These are phyloP conservation scores for Trichoderma virens DNA, from an alignment of 495 filamentous ascomycete genomes.

Conservation along the genomic window DNA sequence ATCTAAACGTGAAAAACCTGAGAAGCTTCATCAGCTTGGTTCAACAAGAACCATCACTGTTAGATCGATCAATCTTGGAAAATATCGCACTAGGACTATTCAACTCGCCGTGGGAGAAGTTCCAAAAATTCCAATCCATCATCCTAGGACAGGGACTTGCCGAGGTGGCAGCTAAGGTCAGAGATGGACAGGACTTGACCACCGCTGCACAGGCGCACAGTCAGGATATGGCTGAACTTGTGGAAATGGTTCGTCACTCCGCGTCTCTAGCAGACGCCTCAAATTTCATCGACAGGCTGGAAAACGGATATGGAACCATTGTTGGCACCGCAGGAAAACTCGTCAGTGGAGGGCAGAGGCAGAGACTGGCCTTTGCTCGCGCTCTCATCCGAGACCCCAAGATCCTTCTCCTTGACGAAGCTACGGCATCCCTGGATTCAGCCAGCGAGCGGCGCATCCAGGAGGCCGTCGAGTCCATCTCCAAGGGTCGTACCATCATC, in stretches of 20 bases:
- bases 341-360: conserved; percentile 51
- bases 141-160: conserved; percentile 15
- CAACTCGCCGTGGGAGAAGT: conserved; percentile 44
- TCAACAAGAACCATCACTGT: conserved; percentile 58
- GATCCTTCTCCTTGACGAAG: conserved; percentile 49
- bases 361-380: conserved; percentile 53
- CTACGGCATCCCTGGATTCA: conserved; percentile 47
- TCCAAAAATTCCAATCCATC: conserved; percentile 22
- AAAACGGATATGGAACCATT: conserved; percentile 37
- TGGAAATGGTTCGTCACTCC: conserved; percentile 24
- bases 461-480: conserved; percentile 38
- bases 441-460: conserved; percentile 47
- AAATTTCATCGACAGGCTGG: conserved; percentile 27
- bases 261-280: conserved; percentile 32
- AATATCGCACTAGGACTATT: conserved; percentile 62
- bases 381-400: conserved; percentile 40
- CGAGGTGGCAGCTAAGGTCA: conserved; percentile 15
- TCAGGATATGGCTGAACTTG: conserved; percentile 24
- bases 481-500: conserved; percentile 55
- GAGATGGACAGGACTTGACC: conserved; percentile 8
- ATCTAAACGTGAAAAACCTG: conserved; percentile 50
- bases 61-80: conserved; percentile 58
- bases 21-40: conserved; percentile 54
- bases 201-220: conserved; percentile 19
- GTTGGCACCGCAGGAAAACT: conserved; percentile 42